phyloP scores from a whole-genome alignment of 2,329 filamentous ascomycete genomes.

The Aspergillus niger region DNA sequence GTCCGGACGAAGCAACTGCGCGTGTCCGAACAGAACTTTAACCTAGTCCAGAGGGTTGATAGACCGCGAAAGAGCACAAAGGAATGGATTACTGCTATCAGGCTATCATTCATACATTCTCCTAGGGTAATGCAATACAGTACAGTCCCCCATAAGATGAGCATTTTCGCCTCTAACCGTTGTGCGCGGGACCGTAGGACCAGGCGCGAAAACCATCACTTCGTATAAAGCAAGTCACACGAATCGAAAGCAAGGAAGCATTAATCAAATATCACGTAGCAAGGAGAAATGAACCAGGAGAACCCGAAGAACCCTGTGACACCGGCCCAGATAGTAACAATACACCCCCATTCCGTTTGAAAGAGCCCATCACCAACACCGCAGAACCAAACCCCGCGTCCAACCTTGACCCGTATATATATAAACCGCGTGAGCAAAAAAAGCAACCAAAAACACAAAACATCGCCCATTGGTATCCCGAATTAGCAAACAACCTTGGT shows the following conservation, averaged over 20 bases:
- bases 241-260: neutral
- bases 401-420: neutral
- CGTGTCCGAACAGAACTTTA: neutral
- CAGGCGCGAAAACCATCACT: neutral
- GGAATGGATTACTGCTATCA: too few species aligned
- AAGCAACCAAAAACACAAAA: constrained; percentile 5
- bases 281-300: constrained; percentile 7
- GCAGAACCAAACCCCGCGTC: constrained; percentile 26
- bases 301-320: constrained; percentile 23
- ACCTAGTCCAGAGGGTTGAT: neutral
- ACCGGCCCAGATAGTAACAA: constrained; percentile 32
- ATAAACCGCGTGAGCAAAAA: constrained; percentile 3
- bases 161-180: neutral
- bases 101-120: neutral
- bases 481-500: neutral
- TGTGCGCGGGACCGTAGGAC: neutral
- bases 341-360: constrained; percentile 25
- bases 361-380: constrained; percentile 29
- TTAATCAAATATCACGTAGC: neutral
- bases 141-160: neutral
- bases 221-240: neutral
- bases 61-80: neutral
- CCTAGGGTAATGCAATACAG: neutral
- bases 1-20: neutral
- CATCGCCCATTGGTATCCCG: constrained; percentile 3